Percentiles rank a stretch among this genome's conserved stretches.
Conservation (phyloP, 192 early-diverging fungal genomes). For the Coemansia sp. region DNA sequence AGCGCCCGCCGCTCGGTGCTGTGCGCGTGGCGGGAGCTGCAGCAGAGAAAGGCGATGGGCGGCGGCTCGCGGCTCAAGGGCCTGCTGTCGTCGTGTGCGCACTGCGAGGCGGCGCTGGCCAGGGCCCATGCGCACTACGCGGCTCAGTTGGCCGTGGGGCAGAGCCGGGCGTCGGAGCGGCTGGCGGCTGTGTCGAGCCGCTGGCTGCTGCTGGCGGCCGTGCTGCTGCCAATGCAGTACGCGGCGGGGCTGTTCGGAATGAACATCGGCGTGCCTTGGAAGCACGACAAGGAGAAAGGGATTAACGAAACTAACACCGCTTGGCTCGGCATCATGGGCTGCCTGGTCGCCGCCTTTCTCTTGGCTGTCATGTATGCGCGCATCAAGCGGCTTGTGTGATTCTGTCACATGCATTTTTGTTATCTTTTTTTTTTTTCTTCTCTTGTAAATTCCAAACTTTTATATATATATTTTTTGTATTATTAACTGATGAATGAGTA, state of each 20-base stretch:
- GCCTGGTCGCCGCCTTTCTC: constrained; percentile 37
- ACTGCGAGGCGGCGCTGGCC: constrained; percentile 74
- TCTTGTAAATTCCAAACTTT: not conserved
- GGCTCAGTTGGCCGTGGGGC: constrained; percentile 75
- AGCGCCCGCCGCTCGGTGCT: constrained; percentile 71
- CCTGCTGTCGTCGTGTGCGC: constrained; percentile 64
- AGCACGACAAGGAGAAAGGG: constrained; percentile 32
- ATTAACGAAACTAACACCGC: constrained; percentile 23
- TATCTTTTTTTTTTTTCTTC: not conserved
- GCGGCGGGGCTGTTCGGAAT: constrained; percentile 66
- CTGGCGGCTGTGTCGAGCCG: constrained; percentile 29
- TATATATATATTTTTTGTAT: not conserved
- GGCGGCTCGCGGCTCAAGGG: constrained; percentile 55
- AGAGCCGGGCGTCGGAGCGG: constrained; percentile 58
- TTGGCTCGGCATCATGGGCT: constrained; percentile 63
- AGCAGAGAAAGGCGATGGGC: constrained; percentile 61
- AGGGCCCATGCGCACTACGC: constrained; percentile 80
- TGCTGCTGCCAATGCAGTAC: constrained; percentile 63
- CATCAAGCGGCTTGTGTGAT: constrained; percentile 3
- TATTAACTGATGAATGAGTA: constrained; percentile 12
- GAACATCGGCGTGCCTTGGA: constrained; percentile 66
- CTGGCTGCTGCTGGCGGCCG: constrained; percentile 29
- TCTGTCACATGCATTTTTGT: not conserved
- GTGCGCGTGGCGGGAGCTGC: constrained; percentile 64
- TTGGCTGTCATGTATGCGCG: constrained; percentile 22